A percentile compares a stretch with the other conserved stretches of the same genome.
Evolutionary conservation across 441 rosid species (phyloP).

Genomic region (Populus hybrid): DNA sequence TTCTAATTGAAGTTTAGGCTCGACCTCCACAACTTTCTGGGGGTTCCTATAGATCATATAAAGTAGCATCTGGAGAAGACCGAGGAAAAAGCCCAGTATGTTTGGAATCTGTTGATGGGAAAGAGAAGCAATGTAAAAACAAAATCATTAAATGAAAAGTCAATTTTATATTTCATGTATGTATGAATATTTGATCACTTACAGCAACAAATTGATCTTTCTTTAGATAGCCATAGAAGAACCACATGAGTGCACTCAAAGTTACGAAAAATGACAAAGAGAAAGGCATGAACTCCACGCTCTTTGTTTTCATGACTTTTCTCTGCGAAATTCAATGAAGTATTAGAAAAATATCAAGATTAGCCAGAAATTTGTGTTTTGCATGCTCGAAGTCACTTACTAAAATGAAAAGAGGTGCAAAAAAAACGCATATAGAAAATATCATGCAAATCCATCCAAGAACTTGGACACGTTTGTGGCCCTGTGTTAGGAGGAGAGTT

Average conservation of each 20-base stretch:
- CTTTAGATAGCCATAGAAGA: slow-evolving; percentile 62
- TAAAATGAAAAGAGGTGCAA: slow-evolving; percentile 68
- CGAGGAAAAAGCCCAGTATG: slow-evolving; percentile 64
- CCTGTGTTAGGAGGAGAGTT: slow-evolving; percentile 38
- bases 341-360: not conserved
- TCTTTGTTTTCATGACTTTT: slow-evolving; percentile 70
- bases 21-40: slow-evolving; percentile 35
- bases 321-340: slow-evolving; percentile 35
- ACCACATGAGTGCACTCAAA: slow-evolving; percentile 78
- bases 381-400: slow-evolving; percentile 19
- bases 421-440: slow-evolving; percentile 57
- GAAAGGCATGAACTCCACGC: slow-evolving; percentile 87
- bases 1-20: slow-evolving; percentile 42
- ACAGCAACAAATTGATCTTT: slow-evolving; percentile 69
- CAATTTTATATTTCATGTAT: not conserved
- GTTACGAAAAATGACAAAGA: slow-evolving; percentile 70
- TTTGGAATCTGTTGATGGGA: slow-evolving; percentile 63
- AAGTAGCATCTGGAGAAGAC: slow-evolving; percentile 69
- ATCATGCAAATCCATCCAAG: slow-evolving; percentile 76
- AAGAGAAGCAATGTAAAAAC: not conserved
- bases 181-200: slow-evolving; percentile 17
- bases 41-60: slow-evolving; percentile 59
- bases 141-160: not conserved
- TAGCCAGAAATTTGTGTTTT: no score
- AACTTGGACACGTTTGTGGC: slow-evolving; percentile 37